Evolutionary conservation across 768 basidiomycete species (phyloP), one percentile per base, ranked within the genome.

Genomic region (Holtermanniella nyarrowii): DNA sequence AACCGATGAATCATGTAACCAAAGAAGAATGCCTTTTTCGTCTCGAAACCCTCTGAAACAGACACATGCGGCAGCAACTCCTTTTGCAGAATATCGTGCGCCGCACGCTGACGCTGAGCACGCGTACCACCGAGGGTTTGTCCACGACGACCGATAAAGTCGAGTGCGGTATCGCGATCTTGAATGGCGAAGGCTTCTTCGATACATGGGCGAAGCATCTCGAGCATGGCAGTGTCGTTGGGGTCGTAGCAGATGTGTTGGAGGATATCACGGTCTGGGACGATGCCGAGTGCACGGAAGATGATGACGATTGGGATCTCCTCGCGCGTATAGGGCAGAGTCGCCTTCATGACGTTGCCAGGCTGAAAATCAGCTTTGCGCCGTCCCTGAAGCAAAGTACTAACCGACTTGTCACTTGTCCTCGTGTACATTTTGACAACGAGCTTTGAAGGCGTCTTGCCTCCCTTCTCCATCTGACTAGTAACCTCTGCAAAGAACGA

Each of bases 1-100:
- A 99, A 78, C 55, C 95, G 84, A 73, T 97, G 93, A 26, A 96
- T 88, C 93, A 99, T 99, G 73, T 97, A 97, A 10, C 95, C 95
- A 57, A 97, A 89, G 79, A 97, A 99, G 73, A 90, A 97, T 1
- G 95, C 95, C 72, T 99, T 99, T 76, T 95, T 95, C 22, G 87
- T 89, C 73, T 93, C 88, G 4, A 88, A 89, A 3, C 90, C 90
- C 70, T 93, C 89, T 1, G 83, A 80, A 83, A 90, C 91, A 2
- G 91, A 90, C 21, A 99, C 84, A 64, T 97, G 95, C 0, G 95
- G 95, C 42, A 99, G 70, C 85, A 97, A 91, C 74, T 97, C 93
- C 74, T 96, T 97, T 74, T 97, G 91, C 52, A 99, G 66, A 62
- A 99, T 96, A 71, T 97, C 95, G 68, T 91, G 88, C 0, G 95